Base-by-base conservation (phyloP, 805 yeast species). In the Candida palmyrensis region DNA sequence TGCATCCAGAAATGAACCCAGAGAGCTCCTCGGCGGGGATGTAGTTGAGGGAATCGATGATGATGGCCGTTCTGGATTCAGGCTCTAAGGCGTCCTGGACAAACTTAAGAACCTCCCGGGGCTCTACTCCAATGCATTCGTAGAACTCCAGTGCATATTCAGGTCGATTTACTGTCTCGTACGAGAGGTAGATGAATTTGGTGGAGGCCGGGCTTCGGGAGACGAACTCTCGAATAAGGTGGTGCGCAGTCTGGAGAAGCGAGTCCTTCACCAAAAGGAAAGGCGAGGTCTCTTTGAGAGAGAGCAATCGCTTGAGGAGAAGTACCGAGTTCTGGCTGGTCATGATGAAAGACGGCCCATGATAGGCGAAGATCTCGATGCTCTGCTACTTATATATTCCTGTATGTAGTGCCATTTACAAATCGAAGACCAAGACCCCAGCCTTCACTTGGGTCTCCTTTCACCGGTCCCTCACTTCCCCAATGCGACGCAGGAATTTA, bases 241-340 rank as follows among this genome's bases (percentile, higher is more conserved):
- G 47, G 19, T 59, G 44, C 0, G 87, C 75, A 0, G 92, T 75
- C 53, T 89, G 96, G 0, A 71, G 62, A 7, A 87, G 56, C 1
- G 83, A 69, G 52, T 92, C 97, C 6, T 74, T 49, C 3, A 82
- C 63, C 4, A 90, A 64, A 3, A 86, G 54, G 35, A 90, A 73
- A 0, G 95, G 94, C 0, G 90, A 73, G 15, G 57, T 56, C 47
- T 92, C 97, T 42, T 79, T 83, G 32, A 85, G 59, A 3, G 78
- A 57, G 3, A 92, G 55, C 5, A 86, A 62, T 38, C 97, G 62
- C 29, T 71, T 76, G 36, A 89, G 62, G 5, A 88, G 62, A 20
- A 82, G 80, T 5, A 53, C 39, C 3, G 70, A 54, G 27, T 48
- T 56, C 37, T 59, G 67, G 3, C 49, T 43, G 11, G 62, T 42